A percentile compares a stretch with the other conserved stretches of the same genome.
Conservation (phyloP, 768 basidiomycete species). For the Termitomyces sp. region DNA sequence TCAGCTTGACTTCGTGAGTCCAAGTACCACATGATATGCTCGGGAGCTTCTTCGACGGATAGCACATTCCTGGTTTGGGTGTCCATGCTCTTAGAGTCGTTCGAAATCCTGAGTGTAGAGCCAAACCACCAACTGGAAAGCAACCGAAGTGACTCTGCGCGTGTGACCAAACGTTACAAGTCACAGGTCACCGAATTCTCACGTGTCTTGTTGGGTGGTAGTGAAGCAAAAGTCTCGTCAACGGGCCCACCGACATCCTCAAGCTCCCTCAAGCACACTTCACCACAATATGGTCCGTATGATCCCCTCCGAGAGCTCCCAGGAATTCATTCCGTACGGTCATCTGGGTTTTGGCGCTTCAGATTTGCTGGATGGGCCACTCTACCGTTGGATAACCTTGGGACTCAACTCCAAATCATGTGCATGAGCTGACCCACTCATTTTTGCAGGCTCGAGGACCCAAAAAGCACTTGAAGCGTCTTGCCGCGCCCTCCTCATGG, state of each 20-base stretch:
- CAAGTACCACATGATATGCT: background rate
- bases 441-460: constrained; percentile 85
- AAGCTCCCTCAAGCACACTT: constrained; percentile 40
- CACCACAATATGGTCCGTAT: constrained; percentile 46
- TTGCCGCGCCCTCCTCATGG: constrained; percentile 97
- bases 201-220: constrained; percentile 25
- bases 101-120: background rate
- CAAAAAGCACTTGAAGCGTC: constrained; percentile 98
- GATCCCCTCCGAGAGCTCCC: constrained; percentile 16
- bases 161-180: constrained; percentile 2
- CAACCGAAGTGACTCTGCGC: background rate
- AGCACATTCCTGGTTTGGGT: too few species aligned
- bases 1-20: background rate
- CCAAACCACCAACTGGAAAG: background rate
- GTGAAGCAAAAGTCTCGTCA: constrained; percentile 35
- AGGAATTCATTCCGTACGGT: constrained; percentile 18
- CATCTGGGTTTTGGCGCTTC: constrained; percentile 15
- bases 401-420: constrained; percentile 5
- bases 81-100: background rate
- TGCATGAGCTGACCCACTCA: constrained; percentile 22
- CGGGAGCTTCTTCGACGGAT: background rate
- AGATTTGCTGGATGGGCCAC: constrained; percentile 36
- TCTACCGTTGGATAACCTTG: constrained; percentile 37
- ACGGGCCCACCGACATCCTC: constrained; percentile 42
- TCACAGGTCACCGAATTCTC: constrained; percentile 26